phyloP scores from a whole-genome alignment of 1,139 yeast species.

The Debaryomyces psychrophilus region DNA sequence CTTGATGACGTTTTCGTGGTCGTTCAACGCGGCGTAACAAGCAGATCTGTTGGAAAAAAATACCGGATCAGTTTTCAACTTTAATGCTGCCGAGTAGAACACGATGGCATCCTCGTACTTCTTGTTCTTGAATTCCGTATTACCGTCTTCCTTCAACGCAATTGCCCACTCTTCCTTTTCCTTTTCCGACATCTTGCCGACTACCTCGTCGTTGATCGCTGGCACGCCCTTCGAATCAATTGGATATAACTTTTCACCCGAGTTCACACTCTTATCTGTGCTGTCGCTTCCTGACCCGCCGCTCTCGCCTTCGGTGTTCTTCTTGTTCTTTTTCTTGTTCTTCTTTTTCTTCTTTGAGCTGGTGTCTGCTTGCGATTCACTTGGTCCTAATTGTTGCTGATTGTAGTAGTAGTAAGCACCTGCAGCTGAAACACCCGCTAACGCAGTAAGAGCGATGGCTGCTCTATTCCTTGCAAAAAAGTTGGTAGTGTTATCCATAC shows the following conservation, averaged over 20 bases:
- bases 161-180: slow-evolving; percentile 72
- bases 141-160: slow-evolving; percentile 88
- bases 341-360: slow-evolving; percentile 37
- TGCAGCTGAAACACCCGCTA: slow-evolving; percentile 64
- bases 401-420: slow-evolving; percentile 61
- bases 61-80: slow-evolving; percentile 77
- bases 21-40: slow-evolving; percentile 81
- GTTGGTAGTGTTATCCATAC: slow-evolving; percentile 21
- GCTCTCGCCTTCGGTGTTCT: slow-evolving; percentile 21
- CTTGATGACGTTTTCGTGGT: slow-evolving; percentile 80
- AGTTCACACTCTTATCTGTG: slow-evolving; percentile 17
- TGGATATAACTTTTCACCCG: slow-evolving; percentile 41
- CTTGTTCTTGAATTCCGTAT: slow-evolving; percentile 71
- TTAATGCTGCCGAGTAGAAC: slow-evolving; percentile 76
- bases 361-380: slow-evolving; percentile 19
- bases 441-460: slow-evolving; percentile 60
- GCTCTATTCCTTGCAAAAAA: slow-evolving; percentile 62
- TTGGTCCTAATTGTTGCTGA: slow-evolving; percentile 28
- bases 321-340: slow-evolving; percentile 38
- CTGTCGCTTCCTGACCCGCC: slow-evolving; percentile 18
- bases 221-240: slow-evolving; percentile 60
- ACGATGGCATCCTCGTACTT: slow-evolving; percentile 73
- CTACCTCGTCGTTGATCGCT: slow-evolving; percentile 48
- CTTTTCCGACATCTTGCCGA: slow-evolving; percentile 49
- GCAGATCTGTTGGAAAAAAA: slow-evolving; percentile 95